Percentiles rank a stretch among this genome's conserved stretches.
phyloP scores from a whole-genome alignment of 306 rosid species.

The Vigna angularis region DNA sequence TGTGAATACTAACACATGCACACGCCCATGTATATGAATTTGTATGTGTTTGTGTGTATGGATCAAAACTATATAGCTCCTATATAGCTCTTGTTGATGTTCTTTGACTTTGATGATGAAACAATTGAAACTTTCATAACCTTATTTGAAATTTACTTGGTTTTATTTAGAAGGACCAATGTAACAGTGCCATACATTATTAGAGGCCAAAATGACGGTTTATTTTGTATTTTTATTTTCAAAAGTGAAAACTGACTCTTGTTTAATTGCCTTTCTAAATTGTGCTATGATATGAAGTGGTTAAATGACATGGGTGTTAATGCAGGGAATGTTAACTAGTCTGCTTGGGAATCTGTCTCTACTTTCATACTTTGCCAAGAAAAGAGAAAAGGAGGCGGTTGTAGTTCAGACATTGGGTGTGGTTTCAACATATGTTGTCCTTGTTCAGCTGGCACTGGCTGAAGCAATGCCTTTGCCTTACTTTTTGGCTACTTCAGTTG shows the following conservation, averaged over 20 bases:
- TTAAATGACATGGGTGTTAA: slow-evolving; percentile 36
- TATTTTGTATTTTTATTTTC: not conserved
- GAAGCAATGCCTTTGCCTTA: slow-evolving; percentile 84
- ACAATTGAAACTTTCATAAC: too few species aligned
- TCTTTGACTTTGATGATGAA: too few species aligned
- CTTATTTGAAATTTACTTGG: too few species aligned
- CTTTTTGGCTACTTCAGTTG: slow-evolving; percentile 67
- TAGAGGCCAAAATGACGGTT: not conserved
- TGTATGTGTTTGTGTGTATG: too few species aligned
- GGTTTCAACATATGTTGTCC: slow-evolving; percentile 64
- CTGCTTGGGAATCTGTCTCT: slow-evolving; percentile 88
- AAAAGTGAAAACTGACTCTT: not conserved
- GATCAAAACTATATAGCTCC: too few species aligned
- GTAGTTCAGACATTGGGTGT: slow-evolving; percentile 85
- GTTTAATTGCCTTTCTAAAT: slow-evolving; percentile 19
- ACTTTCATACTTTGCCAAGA: slow-evolving; percentile 87
- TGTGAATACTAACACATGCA: too few species aligned
- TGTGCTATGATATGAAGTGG: not conserved
- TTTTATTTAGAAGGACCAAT: too few species aligned
- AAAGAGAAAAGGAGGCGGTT: slow-evolving; percentile 87
- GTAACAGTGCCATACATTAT: too few species aligned
- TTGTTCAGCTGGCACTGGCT: slow-evolving; percentile 79
- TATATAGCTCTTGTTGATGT: too few species aligned
- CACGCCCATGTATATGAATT: too few species aligned
- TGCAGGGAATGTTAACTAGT: slow-evolving; percentile 89